phyloP scores from a whole-genome alignment of 1,139 yeast genomes.

The Pichia sp. region DNA sequence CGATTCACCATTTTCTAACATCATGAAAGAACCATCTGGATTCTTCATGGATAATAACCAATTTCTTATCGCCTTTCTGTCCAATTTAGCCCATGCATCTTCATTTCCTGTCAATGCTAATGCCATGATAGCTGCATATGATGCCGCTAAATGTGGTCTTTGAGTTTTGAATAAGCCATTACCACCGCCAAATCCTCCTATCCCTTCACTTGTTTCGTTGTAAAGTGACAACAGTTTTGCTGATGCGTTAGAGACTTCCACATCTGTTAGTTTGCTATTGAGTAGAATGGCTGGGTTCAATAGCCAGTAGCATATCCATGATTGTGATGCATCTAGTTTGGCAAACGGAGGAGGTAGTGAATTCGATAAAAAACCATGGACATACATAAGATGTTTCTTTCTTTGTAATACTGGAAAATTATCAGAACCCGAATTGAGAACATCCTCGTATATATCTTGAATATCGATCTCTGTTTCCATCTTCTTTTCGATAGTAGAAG shows the following conservation, averaged over 20 bases:
- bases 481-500: constrained; percentile 32
- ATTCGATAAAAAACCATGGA: constrained; percentile 39
- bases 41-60: constrained; percentile 71
- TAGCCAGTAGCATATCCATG: constrained; percentile 92
- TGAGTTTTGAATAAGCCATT: constrained; percentile 45
- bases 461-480: constrained; percentile 31
- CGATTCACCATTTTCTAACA: constrained; percentile 78
- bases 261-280: constrained; percentile 26
- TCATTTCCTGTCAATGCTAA: constrained; percentile 54
- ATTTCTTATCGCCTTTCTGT: constrained; percentile 45
- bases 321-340: constrained; percentile 78
- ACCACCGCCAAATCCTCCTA: constrained; percentile 88
- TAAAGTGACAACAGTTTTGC: constrained; percentile 1
- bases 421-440: constrained; percentile 28
- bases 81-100: constrained; percentile 41
- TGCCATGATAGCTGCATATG: constrained; percentile 75
- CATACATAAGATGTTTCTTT: constrained; percentile 39
- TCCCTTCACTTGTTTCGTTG: constrained; percentile 20
- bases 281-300: constrained; percentile 52
- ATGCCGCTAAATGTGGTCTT: constrained; percentile 79
- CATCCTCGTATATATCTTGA: constrained; percentile 31
- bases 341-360: constrained; percentile 50
- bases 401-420: constrained; percentile 32
- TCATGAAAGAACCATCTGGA: constrained; percentile 68
- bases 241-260: constrained; percentile 9